Base-by-base conservation (phyloP, 2,329 filamentous ascomycete genomes). In the Rutstroemia sydowiana region DNA sequence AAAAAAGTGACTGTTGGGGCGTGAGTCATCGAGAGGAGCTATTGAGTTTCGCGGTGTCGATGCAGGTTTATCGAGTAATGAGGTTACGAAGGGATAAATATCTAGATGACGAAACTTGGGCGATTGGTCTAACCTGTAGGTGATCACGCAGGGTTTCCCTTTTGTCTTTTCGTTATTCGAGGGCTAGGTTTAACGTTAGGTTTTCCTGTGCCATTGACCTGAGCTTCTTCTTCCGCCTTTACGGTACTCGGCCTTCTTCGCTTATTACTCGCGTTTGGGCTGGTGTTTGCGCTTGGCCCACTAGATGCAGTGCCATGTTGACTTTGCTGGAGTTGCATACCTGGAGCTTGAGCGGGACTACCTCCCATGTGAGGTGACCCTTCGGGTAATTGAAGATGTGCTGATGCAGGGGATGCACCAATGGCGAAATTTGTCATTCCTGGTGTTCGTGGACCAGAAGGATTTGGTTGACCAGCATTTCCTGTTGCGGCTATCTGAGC, bases 261-360 rank as follows among this genome's bases (percentile, higher is more conserved):
- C 56, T 70, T 70, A 54, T 66, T 70, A 55, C 60, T 66, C 28
- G 61, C 56, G 55, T 70, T 70, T 18, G 66, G 66, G 48, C 65
- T 67, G 5, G 82, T 85, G 68, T 84, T 85, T 52, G 82, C 81
- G 63, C 81, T 85, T 6, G 81, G 80, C 1, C 80, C 82, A 64
- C 78, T 81, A 9, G 81, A 84, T 65, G 72, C 80, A 30, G 81
- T 83, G 36, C 82, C 82, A 63, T 85, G 82, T 65, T 85, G 82
- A 64, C 81, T 85, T 57, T 80, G 78, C 64, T 85, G 81, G 55
- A 81, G 70, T 65, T 82, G 79, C 82, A 85, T 85, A 56, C 74
- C 73, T 20, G 81, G 81, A 47, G 77, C 79, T 13, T 77, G 75
- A 16, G 79, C 80, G 8, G 82, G 82, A 63, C 79, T 84, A 49